Base-by-base conservation (phyloP, 2,329 filamentous ascomycete species). In the Colletotrichum acutatum region DNA sequence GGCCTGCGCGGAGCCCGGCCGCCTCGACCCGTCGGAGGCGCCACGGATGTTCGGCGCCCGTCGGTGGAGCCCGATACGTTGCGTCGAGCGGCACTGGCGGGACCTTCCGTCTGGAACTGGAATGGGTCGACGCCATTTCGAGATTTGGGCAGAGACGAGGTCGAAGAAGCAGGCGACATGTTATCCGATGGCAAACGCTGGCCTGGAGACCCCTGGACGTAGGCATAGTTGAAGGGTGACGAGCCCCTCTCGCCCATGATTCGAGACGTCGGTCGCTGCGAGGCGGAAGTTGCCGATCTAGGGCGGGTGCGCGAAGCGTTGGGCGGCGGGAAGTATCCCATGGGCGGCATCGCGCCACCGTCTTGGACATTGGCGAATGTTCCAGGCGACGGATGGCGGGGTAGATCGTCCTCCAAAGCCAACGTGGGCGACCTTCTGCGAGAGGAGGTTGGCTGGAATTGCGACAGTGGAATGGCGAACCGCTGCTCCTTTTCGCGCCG, bases 321-420 rank as follows among this genome's bases (percentile, higher is more conserved):
- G 22, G 87, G 86, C 7, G 87, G 86, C 19, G 86, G 81, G 66
- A 89, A 89, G 71, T 86, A 85, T 37, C 88, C 88, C 80, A 87
- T 85, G 0, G 86, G 86, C 16, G 88, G 86, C 66, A 85, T 82
- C 0, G 77, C 79, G 30, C 78, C 77, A 26, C 78, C 79, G 19
- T 82, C 82, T 74, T 83, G 82, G 49, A 76, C 79, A 65, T 81
- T 80, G 24, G 78, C 79, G 68, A 82, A 77, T 19, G 83, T 79
- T 54, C 82, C 83, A 16, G 83, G 81, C 46, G 84, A 79, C 7
- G 81, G 80, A 69, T 84, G 82, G 30, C 80, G 83, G 24, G 83
- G 79, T 57, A 83, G 77, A 46, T 82, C 80, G 58, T 84, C 81
- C 53, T 82, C 80, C 24, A 79, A 78, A 30, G 69, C 74, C 37